phyloP scores from a whole-genome alignment of 805 yeast species.

The Ogataea siamensis region DNA sequence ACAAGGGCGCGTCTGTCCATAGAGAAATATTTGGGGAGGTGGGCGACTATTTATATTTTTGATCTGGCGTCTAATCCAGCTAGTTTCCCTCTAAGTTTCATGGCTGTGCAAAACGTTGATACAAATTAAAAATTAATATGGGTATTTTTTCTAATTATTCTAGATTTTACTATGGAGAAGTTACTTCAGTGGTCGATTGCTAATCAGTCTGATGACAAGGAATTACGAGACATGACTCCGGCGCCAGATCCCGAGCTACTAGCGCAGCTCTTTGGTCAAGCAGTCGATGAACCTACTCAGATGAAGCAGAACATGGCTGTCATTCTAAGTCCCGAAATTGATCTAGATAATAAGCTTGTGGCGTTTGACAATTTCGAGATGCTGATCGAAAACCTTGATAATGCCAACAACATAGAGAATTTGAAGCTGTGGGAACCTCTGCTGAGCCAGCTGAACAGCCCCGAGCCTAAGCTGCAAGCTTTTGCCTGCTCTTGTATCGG shows the following conservation, averaged over 20 bases:
- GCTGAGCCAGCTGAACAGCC: constrained; percentile 48
- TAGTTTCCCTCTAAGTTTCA: not conserved
- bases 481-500: constrained; percentile 76
- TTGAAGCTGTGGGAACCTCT: constrained; percentile 77
- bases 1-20: too few relatives aligned
- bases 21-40: not conserved
- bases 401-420: constrained; percentile 88
- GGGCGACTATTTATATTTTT: not conserved
- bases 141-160: constrained; percentile 3
- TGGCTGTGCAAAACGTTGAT: constrained; percentile 1
- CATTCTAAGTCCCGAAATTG: constrained; percentile 55
- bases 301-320: constrained; percentile 77
- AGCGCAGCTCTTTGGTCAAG: constrained; percentile 71
- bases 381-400: constrained; percentile 89
- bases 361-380: constrained; percentile 92
- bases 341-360: constrained; percentile 59
- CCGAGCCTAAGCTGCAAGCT: constrained; percentile 46
- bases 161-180: constrained; percentile 66
- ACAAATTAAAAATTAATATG: not conserved
- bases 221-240: constrained; percentile 60
- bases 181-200: constrained; percentile 89
- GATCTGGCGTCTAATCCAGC: not conserved
- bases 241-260: constrained; percentile 77
- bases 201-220: constrained; percentile 68
- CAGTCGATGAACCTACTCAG: constrained; percentile 81